Base-by-base conservation (phyloP, 129 eudicot species). In the Chrysanthemum makinoi region DNA sequence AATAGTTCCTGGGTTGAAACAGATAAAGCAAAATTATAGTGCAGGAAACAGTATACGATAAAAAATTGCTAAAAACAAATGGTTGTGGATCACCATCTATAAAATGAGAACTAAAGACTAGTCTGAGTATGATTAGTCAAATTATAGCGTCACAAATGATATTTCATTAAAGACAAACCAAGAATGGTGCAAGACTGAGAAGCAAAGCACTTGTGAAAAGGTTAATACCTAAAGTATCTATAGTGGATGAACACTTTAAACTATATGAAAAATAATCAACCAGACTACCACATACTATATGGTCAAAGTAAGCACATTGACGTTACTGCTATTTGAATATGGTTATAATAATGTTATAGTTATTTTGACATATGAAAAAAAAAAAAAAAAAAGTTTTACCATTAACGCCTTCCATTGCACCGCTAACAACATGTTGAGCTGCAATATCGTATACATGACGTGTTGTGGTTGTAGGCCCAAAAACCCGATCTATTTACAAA, bases 391-490 rank as follows among this genome's bases (percentile, higher is more conserved):
- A 64, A 47, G 46, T 53, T 10, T 24, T 87, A 94, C 99, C 99
- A 64, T 86, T 94, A 65, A 94, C 76, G 54, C 99, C 99, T 75
- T 88, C 99, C 97, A 95, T 95, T 60, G 96, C 83, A 88, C 97
- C 96, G 58, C 89, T 80, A 67, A 95, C 80, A 75, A 88, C 90
- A 80, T 86, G 97, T 66, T 90, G 99, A 66, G 99, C 95, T 72
- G 97, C 99, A 81, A 86, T 82, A 78, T 95, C 99, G 76, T 95
- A 90, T 6, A 90, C 97, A 70, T 95, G 99, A 17, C 96, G 91
- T 65, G 99, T 95, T 62, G 99, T 95, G 76, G 99, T 95, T 22
- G 99, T 90, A 63, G 99, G 99, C 46, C 99, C 99, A 84, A 95
- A 95, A 62, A 95, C 99, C 64, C 89, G 83, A 86, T 95, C 99